A percentile compares a stretch with the other conserved stretches of the same genome.
Conservation (phyloP, 768 basidiomycete genomes). For the Leccinellum albellum region DNA sequence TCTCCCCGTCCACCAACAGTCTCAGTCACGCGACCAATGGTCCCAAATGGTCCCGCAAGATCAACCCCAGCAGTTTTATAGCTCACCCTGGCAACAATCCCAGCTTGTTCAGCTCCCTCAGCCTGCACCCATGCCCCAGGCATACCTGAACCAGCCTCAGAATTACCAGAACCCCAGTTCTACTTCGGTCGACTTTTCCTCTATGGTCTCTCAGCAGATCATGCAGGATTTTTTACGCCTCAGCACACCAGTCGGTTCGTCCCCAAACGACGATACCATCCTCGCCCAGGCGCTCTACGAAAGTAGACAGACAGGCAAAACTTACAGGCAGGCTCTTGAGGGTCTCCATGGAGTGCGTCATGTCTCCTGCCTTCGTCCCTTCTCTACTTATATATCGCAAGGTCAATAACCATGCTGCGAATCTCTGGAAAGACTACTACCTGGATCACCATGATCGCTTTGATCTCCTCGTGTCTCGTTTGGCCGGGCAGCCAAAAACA, state of each 20-base stretch:
- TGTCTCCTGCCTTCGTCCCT: background rate
- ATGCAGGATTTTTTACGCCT: conserved; percentile 54
- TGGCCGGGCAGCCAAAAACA: conserved; percentile 23
- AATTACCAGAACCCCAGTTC: conserved; percentile 20
- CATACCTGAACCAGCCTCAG: conserved; percentile 17
- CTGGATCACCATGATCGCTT: conserved; percentile 64
- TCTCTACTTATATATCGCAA: conserved; percentile 15
- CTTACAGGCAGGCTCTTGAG: conserved; percentile 65
- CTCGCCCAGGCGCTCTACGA: conserved; percentile 48
- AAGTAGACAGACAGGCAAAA: conserved; percentile 39
- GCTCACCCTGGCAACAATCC: conserved; percentile 30
- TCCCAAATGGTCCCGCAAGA: conserved; percentile 26
- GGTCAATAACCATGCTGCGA: conserved; percentile 48
- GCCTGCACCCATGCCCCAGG: conserved; percentile 28
- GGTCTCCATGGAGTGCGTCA: conserved; percentile 58
- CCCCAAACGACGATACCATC: conserved; percentile 52
- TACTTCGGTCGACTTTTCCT: conserved; percentile 32
- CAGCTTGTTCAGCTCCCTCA: conserved; percentile 34
- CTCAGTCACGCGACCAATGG: conserved; percentile 20
- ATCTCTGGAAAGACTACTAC: conserved; percentile 79
- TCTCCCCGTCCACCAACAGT: conserved; percentile 20
- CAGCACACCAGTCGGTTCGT: conserved; percentile 48
- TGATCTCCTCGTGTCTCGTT: conserved; percentile 36
- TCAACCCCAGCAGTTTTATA: conserved; percentile 28
- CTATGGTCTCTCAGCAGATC: conserved; percentile 46